Evolutionary conservation across 495 filamentous ascomycete genomes (phyloP).

Genomic region (Pseudotulostoma volvatum): DNA sequence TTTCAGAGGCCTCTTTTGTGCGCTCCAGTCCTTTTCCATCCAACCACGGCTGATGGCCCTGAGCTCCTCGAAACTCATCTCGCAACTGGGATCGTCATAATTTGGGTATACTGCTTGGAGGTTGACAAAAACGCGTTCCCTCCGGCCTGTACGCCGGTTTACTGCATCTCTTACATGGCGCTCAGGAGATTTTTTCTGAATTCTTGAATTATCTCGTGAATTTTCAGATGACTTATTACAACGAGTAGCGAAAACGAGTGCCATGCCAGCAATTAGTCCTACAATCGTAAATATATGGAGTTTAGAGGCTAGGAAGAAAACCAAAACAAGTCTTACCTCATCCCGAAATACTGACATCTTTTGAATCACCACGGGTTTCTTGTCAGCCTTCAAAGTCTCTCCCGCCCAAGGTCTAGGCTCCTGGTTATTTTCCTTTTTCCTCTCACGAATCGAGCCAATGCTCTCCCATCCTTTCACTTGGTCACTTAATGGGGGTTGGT

Average conservation of each 20-base stretch:
- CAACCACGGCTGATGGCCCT: constrained; percentile 65
- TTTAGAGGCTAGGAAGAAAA: constrained; percentile 22
- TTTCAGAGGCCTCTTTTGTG: constrained; percentile 21
- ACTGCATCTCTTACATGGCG: constrained; percentile 53
- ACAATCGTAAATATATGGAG: constrained; percentile 72
- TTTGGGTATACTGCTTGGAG: constrained; percentile 72
- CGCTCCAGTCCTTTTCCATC: constrained; percentile 51
- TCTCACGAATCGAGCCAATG: constrained; percentile 68
- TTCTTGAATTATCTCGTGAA: constrained; percentile 20
- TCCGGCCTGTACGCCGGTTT: constrained; percentile 62
- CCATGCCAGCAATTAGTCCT: constrained; percentile 83
- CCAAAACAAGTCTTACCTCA: constrained; percentile 52
- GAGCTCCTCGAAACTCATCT: constrained; percentile 83
- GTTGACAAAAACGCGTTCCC: constrained; percentile 75
- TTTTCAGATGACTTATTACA: constrained; percentile 44
- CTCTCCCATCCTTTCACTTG: constrained; percentile 71
- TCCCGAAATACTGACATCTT: constrained; percentile 94
- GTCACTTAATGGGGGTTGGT: constrained; percentile 27
- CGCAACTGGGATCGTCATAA: constrained; percentile 44
- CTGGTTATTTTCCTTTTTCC: constrained; percentile 84
- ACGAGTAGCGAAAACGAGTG: constrained; percentile 39
- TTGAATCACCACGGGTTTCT: constrained; percentile 51
- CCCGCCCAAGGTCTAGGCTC: constrained; percentile 85
- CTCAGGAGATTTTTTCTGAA: constrained; percentile 20
- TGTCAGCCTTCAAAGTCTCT: constrained; percentile 75